Evolutionary conservation across 1,284 basidiomycete species (phyloP), one percentile per base, ranked within the genome.

Genomic region (Singerocomus rubriflavus): DNA sequence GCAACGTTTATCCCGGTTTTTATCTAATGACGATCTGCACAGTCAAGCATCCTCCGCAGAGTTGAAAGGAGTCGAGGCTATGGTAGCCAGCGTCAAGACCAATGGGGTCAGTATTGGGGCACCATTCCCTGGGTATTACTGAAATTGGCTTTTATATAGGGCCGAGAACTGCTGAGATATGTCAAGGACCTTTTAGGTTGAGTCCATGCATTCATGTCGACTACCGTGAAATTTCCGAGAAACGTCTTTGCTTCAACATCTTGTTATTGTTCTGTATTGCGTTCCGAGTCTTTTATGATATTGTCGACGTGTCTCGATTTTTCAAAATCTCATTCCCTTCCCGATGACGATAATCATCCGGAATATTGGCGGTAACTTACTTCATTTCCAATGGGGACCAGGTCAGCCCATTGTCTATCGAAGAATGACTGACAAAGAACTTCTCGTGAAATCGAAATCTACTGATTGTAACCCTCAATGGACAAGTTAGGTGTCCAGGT

Each of bases 21-120:
- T 55, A 26, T 48, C 52, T 31, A 53, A 35, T 10, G 36, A 50
- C 34, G 53, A 52, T 44, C 37, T n/a, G 27, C 45, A 46, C 30
- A 49, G 31, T 21, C 55, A 60, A 51, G 6, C 17, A 34, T 36
- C 44, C n/a, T 47, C 70, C 53, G 49, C 51, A 32, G 60, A 55
- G 46, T 51, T 71, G 30, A 78, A 85, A 63, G 75, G 74, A 12
- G 82, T 90, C 27, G 81, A 83, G 52, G 80, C 80, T 32, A 88
- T 91, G 84, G 79, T 90, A 4, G 75, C 78, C 25, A 81, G 77
- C 10, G 88, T 89, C 6, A 91, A 91, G 68, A 76, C 65, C 45
- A 78, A 74, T 52, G 88, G 87, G 56, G 87, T 88, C 63, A 62
- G 84, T 78, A 34, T 11, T 46, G 7, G 41, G 30, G 43, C 30